Evolutionary conservation across 2,329 filamentous ascomycete species (phyloP), one percentile per base, ranked within the genome.

Genomic region (Aureobasidium zeae): DNA sequence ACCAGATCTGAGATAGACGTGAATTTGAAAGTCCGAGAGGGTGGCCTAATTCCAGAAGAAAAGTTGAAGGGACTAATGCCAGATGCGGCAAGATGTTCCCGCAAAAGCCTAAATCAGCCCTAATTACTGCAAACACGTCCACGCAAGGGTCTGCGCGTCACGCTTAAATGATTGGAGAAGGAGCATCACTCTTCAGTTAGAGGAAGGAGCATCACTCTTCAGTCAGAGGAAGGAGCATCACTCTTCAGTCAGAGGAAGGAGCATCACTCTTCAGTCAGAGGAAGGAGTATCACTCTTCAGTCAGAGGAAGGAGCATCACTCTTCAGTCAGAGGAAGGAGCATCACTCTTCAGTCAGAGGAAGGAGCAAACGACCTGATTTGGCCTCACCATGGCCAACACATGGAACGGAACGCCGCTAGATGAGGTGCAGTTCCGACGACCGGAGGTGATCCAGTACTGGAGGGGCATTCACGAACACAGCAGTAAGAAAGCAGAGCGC

Each of bases 371-470:
- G n/a, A n/a, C n/a, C n/a, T n/a, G n/a, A n/a, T n/a, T n/a, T n/a
- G n/a, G n/a, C n/a, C n/a, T n/a, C 0, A 19, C 37, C 2, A 44
- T 44, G 39, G 22, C 39, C 2, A 35, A 29, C 21, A 42, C 16
- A 30, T 35, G 39, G 30, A 42, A 47, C 17, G 22, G 25, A 25
- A 36, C 39, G 4, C 38, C 49, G 19, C 44, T 50, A 33, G 49
- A 50, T 26, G 49, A 50, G 39, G 39, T 50, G 19, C 49, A 50
- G 26, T 50, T 44, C 28, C 39, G 37, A 1, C 41, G 42, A 7
- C 49, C 46, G 16, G 43, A 39, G 7, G 46, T 48, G 3, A 45
- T 48, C 2, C 28, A 17, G 19, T 48, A 39, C 19, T 50, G 49
- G 49, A 30, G 45, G 19, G 48, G 49, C n/a, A 37, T 50, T 6